These are phyloP conservation scores for Moniliophthora roreri DNA, from an alignment of 1,284 basidiomycete species.

Conservation along the genomic window DNA sequence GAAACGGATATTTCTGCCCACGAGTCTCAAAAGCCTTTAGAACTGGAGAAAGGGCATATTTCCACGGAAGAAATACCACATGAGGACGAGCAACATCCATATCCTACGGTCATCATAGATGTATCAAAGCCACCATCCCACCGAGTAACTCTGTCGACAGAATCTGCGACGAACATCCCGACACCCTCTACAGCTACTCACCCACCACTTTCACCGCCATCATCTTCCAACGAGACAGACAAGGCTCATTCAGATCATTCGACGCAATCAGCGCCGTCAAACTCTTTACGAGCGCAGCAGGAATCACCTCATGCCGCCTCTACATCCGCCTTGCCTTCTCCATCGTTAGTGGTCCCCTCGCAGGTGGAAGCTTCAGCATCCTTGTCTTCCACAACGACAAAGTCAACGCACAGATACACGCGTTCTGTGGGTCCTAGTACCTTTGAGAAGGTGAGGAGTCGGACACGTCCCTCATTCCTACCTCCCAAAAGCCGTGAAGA, in stretches of 20 bases:
- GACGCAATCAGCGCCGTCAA: conserved; percentile 6
- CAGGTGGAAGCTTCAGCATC: conserved; percentile 22
- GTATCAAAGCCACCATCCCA: conserved; percentile 33
- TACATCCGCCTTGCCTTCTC: conserved; percentile 15
- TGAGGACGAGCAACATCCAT: conserved; percentile 23
- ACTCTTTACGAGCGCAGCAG: conserved; percentile 11
- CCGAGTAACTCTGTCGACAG: conserved; percentile 22
- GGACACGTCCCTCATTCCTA: conserved; percentile 77
- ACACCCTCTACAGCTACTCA: background rate
- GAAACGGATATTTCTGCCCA: conserved; percentile 1
- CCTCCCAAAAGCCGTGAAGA: conserved; percentile 84
- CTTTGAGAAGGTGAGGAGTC: conserved; percentile 75
- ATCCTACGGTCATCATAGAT: conserved; percentile 49
- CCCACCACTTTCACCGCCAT: conserved; percentile 9
- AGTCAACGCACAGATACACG: conserved; percentile 39
- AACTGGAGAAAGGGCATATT: background rate
- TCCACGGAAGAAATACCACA: conserved; percentile 4
- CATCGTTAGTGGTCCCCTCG: conserved; percentile 15
- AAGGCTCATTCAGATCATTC: conserved; percentile 17
- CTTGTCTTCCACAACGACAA: conserved; percentile 23
- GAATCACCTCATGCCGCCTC: conserved; percentile 10
- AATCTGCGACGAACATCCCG: conserved; percentile 6
- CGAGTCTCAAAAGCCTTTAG: background rate
- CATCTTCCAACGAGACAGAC: conserved; percentile 9
- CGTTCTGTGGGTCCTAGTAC: conserved; percentile 63